Evolutionary conservation across 345 rosid species (phyloP), one percentile per base, ranked within the genome.

Genomic region (Brassica nigra): DNA sequence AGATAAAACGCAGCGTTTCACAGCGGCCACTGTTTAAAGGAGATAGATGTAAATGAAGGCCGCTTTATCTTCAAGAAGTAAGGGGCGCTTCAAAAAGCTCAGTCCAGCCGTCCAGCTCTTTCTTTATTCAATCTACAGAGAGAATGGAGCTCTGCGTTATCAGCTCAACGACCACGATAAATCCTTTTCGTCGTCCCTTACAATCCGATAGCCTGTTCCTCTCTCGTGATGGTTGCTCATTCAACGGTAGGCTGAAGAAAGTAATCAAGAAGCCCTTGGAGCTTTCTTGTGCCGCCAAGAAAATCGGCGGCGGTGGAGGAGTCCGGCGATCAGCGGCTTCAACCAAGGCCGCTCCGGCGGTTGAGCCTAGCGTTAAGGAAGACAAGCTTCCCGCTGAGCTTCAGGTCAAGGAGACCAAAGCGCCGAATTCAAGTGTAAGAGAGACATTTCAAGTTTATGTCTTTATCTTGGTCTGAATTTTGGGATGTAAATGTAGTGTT

Each of bases 381-480:
- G 97, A 92, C 73, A 74, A 77, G 81, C 95, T 94, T 66, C 94
- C 94, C 2, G 98, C 96, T 44, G 89, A 87, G 31, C 82, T 94
- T 64, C 73, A 63, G 49, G 90, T 92, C 73, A 88, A 84, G 0
- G 96, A 89, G 88, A 86, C 83, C 44, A 74, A 62, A 67, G 89
- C 87, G 71, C 85, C 94, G 75, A 86, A 90, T 80, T 88, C 97
- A 79, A 86, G 89, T 71, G 97, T 91, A 82, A 84, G 92, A 2
- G 59, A 5, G 65, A 57, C 16, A 47, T 10, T 76, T 66, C 65
- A 65, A 59, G 7, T 33, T 16, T 4, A 6, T 62, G 27, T 52
- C 58, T 44, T 47, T 66, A 58, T 20, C 44, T 27, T 64, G 7
- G 55, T 49, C 55, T 49, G 55, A n/a, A 3, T 3, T 42, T 42